phyloP scores from a whole-genome alignment of 2,329 filamentous ascomycete species.

The Alternaria dauci region DNA sequence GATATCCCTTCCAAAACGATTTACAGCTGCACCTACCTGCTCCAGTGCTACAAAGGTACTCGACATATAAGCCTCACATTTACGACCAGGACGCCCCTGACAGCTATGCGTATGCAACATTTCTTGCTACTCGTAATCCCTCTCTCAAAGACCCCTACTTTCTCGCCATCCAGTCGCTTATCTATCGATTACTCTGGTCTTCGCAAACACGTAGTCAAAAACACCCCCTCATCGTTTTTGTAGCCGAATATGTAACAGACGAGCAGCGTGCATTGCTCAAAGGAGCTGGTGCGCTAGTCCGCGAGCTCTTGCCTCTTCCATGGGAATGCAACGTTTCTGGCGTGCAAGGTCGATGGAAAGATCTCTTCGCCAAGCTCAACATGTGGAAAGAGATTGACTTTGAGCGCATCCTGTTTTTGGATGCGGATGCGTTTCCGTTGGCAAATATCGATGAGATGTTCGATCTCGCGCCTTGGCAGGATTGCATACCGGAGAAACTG shows the following conservation, averaged over 20 bases:
- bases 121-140: slow-evolving; percentile 42
- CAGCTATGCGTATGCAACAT: slow-evolving; percentile 43
- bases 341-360: slow-evolving; percentile 40
- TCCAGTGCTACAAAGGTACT: slow-evolving; percentile 23
- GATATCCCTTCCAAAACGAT: slow-evolving; percentile 40
- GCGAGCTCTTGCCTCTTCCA: slow-evolving; percentile 39
- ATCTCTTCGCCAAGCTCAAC: slow-evolving; percentile 49
- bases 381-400: slow-evolving; percentile 49
- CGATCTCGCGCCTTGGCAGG: slow-evolving; percentile 28
- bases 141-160: slow-evolving; percentile 48
- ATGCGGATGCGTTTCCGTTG: slow-evolving; percentile 47
- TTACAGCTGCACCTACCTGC: slow-evolving; percentile 35
- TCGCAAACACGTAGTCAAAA: slow-evolving; percentile 34
- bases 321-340: slow-evolving; percentile 38
- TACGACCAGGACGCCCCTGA: slow-evolving; percentile 27
- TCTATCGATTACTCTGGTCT: slow-evolving; percentile 47
- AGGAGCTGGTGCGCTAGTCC: slow-evolving; percentile 45
- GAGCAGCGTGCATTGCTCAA: slow-evolving; percentile 42
- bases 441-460: slow-evolving; percentile 44
- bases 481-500: slow-evolving; percentile 34
- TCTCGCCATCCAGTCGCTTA: slow-evolving; percentile 44
- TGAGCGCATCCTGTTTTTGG: slow-evolving; percentile 42
- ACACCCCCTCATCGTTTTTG: slow-evolving; percentile 46
- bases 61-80: slow-evolving; percentile 33
- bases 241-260: slow-evolving; percentile 42